These are phyloP conservation scores for Phytomonas sp. DNA, from an alignment of 208 protist genomes.

Conservation along the genomic window DNA sequence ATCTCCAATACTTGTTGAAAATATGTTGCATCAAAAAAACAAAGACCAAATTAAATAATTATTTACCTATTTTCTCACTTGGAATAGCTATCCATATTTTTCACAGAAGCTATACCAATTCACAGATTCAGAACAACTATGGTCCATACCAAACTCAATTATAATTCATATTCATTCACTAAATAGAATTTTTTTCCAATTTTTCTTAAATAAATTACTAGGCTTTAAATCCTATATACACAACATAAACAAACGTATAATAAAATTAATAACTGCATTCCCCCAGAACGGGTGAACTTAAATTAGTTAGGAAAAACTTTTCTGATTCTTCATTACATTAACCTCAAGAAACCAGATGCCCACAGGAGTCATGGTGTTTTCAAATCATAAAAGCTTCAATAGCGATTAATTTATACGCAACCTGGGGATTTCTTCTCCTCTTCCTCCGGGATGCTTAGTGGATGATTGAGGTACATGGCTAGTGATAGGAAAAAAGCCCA, in stretches of 20 bases:
- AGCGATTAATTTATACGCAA: neutral
- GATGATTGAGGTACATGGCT: conserved; percentile 29
- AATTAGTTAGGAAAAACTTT: neutral
- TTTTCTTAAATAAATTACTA: neutral
- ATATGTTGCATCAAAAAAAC: neutral
- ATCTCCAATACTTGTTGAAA: neutral
- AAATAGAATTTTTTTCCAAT: neutral
- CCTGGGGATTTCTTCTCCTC: conserved; percentile 6
- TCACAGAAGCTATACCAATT: neutral
- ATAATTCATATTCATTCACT: neutral
- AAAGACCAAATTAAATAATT: neutral
- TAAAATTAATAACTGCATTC: neutral
- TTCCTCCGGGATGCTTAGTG: conserved; percentile 35
- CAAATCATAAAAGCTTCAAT: neutral
- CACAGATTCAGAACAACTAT: neutral
- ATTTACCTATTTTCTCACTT: neutral
- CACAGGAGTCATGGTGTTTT: neutral
- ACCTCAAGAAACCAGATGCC: neutral
- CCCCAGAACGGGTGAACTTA: neutral
- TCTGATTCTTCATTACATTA: neutral
- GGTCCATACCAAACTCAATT: no score
- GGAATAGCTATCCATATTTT: neutral
- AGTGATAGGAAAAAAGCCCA: conserved; percentile 55
- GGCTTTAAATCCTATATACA: no score
- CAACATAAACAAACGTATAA: no score